A percentile compares a stretch with the other conserved stretches of the same genome.
These are phyloP conservation scores for Cercospora sp. DNA, from an alignment of 2,329 filamentous ascomycete genomes.

Conservation along the genomic window DNA sequence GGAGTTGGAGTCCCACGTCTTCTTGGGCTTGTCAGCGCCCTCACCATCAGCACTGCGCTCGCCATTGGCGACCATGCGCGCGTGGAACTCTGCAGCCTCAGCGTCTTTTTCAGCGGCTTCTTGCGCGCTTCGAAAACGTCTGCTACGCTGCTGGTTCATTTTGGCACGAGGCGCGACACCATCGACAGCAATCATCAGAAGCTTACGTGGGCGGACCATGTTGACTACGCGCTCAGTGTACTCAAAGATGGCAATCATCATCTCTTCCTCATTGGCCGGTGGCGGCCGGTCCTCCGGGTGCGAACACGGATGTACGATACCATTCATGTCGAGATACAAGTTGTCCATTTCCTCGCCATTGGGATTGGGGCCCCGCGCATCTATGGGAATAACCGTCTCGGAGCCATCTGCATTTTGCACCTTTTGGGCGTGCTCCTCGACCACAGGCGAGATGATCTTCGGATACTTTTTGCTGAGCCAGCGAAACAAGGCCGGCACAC, in stretches of 20 bases:
- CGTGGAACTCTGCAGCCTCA: conserved; percentile 84
- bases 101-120: conserved; percentile 93
- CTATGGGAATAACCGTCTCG: conserved; percentile 74
- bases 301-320: conserved; percentile 97
- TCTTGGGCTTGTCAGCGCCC: conserved; percentile 62
- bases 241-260: conserved; percentile 98
- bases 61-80: conserved; percentile 72
- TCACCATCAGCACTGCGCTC: conserved; percentile 34
- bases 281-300: conserved; percentile 92
- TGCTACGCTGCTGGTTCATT: conserved; percentile 98
- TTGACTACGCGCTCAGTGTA: conserved; percentile 99
- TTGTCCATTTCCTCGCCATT: conserved; percentile 99
- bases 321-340: conserved; percentile 98
- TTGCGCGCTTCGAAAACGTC: conserved; percentile 90
- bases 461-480: conserved; percentile 97
- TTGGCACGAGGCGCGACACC: conserved; percentile 96
- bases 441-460: conserved; percentile 90
- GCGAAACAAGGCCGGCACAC: conserved; percentile 91
- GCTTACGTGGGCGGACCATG: conserved; percentile 94
- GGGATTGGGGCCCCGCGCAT: conserved; percentile 81
- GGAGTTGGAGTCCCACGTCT: conserved; percentile 85
- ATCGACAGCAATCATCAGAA: conserved; percentile 97
- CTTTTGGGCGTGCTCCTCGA: conserved; percentile 78
- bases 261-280: conserved; percentile 92
- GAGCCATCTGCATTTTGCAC: conserved; percentile 82